Evolutionary conservation across 805 yeast species (phyloP).

Genomic region (Metschnikowia peoriensis): DNA sequence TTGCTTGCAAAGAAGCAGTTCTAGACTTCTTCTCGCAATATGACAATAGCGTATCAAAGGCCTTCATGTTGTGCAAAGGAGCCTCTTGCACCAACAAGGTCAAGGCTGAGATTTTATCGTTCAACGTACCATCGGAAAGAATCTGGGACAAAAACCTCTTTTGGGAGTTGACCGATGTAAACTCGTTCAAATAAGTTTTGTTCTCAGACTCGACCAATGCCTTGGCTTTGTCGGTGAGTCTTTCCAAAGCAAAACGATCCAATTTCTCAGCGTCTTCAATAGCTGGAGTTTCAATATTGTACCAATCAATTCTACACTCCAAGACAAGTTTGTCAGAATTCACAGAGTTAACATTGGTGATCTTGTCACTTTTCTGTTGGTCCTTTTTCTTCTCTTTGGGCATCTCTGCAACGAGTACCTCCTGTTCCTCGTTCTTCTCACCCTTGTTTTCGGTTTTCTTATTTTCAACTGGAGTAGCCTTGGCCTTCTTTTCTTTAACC

Average conservation of each 20-base stretch:
- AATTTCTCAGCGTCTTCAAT: constrained; percentile 33
- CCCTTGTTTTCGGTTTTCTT: constrained; percentile 16
- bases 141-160: constrained; percentile 86
- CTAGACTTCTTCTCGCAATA: constrained; percentile 90
- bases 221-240: constrained; percentile 65
- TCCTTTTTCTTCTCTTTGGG: constrained; percentile 17
- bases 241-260: constrained; percentile 55
- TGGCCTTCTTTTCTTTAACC: constrained; percentile 23
- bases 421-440: constrained; percentile 20
- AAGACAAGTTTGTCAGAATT: constrained; percentile 54
- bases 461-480: background rate
- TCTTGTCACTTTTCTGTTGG: constrained; percentile 22
- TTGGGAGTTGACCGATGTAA: constrained; percentile 74
- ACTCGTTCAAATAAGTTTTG: constrained; percentile 65
- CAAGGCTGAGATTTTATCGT: constrained; percentile 92
- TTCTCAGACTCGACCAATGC: constrained; percentile 68
- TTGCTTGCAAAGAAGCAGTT: constrained; percentile 87
- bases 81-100: constrained; percentile 93
- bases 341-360: constrained; percentile 46
- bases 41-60: constrained; percentile 71
- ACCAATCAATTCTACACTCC: constrained; percentile 75
- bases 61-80: constrained; percentile 83
- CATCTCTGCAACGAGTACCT: constrained; percentile 18
- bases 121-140: constrained; percentile 86
- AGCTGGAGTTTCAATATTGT: constrained; percentile 45